phyloP scores from a whole-genome alignment of 306 rosid species.

The Prunus dulcis region DNA sequence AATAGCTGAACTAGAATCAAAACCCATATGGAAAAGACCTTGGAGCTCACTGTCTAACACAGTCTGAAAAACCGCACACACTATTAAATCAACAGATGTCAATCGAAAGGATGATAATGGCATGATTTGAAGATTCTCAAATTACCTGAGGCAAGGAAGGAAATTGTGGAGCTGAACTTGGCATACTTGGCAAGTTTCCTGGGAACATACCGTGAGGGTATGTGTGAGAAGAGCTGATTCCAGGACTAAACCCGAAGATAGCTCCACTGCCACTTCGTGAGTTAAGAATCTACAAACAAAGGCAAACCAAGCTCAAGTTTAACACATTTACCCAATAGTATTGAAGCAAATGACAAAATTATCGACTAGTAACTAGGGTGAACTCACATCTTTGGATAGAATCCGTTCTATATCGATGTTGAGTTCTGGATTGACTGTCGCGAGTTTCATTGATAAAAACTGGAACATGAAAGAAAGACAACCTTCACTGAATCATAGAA shows the following conservation, averaged over 20 bases:
- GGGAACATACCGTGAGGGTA: slow-evolving; percentile 56
- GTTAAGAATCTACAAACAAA: slow-evolving; percentile 58
- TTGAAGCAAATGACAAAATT: background rate
- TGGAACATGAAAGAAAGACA: slow-evolving; percentile 32
- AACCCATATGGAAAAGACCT: slow-evolving; percentile 79
- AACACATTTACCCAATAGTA: background rate
- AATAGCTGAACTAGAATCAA: slow-evolving; percentile 54
- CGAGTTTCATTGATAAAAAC: slow-evolving; percentile 98
- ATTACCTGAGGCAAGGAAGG: slow-evolving; percentile 77
- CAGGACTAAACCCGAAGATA: slow-evolving; percentile 54
- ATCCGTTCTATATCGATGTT: slow-evolving; percentile 75
- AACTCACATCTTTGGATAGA: slow-evolving; percentile 90
- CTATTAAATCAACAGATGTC: slow-evolving; percentile 1
- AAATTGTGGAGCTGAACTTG: slow-evolving; percentile 53
- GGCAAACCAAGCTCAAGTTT: slow-evolving; percentile 14
- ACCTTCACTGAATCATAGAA: slow-evolving; percentile 7
- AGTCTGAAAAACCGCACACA: slow-evolving; percentile 39
- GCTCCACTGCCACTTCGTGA: slow-evolving; percentile 52
- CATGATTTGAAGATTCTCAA: slow-evolving; percentile 14
- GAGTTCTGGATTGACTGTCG: slow-evolving; percentile 92
- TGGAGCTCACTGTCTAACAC: slow-evolving; percentile 77
- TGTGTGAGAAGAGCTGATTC: slow-evolving; percentile 56
- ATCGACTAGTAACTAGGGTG: background rate
- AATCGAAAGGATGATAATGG: background rate
- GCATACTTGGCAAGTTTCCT: slow-evolving; percentile 54